A percentile compares a stretch with the other conserved stretches of the same genome.
Conservation (phyloP, 1,139 yeast genomes). For the Lodderomyces metapsilosis region DNA sequence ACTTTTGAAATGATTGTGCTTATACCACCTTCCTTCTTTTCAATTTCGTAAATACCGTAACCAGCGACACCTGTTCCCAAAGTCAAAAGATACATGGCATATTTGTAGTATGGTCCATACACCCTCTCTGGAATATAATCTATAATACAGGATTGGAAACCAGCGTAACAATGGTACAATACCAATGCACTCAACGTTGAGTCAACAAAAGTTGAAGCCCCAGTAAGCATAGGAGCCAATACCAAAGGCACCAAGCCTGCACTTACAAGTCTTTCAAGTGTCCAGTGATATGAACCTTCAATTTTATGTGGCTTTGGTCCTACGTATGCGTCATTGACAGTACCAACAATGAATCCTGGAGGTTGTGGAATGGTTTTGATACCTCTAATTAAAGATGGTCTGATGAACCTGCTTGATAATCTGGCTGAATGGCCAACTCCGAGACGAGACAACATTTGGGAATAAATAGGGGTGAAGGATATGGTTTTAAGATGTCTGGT, state of each 20-base stretch:
- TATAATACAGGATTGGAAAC: conserved; percentile 80
- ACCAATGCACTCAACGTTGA: conserved; percentile 61
- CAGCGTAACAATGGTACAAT: conserved; percentile 74
- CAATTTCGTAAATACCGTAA: conserved; percentile 81
- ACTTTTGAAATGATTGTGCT: conserved; percentile 33
- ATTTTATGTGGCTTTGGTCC: conserved; percentile 58
- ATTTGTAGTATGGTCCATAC: conserved; percentile 67
- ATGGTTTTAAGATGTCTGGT: too few relatives aligned
- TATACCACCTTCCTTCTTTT: conserved; percentile 57
- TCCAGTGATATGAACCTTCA: conserved; percentile 91
- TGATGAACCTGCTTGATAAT: conserved; percentile 7
- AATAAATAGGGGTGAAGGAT: background rate
- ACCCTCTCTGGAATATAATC: conserved; percentile 88
- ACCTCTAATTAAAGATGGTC: conserved; percentile 25
- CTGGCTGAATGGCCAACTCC: conserved; percentile 1
- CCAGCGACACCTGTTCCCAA: conserved; percentile 70
- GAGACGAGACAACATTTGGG: conserved; percentile 6
- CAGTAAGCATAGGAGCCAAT: conserved; percentile 68
- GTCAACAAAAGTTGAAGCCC: conserved; percentile 71
- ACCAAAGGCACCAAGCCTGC: conserved; percentile 73
- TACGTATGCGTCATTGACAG: conserved; percentile 77
- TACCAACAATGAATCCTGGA: conserved; percentile 67
- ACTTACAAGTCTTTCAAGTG: conserved; percentile 70
- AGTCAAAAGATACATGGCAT: conserved; percentile 63
- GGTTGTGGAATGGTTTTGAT: conserved; percentile 55